phyloP scores from a whole-genome alignment of 2,329 filamentous ascomycete genomes.

The Myriosclerotinia duriaeana region DNA sequence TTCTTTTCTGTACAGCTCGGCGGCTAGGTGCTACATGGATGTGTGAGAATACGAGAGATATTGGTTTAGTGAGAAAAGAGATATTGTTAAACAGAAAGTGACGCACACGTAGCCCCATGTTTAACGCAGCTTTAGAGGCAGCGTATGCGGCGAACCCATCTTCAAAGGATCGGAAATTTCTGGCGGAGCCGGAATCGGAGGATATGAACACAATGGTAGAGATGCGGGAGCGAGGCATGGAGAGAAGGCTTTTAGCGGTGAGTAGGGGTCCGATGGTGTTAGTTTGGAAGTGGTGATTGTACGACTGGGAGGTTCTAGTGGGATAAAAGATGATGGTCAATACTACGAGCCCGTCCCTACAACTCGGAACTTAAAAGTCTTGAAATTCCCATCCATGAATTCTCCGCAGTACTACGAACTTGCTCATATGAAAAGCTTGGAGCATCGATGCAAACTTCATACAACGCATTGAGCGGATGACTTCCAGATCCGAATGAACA shows the following conservation, averaged over 20 bases:
- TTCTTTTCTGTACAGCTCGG: background rate
- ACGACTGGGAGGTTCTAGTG: conserved; percentile 51
- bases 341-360: background rate
- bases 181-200: conserved; percentile 54
- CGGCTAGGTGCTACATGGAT: conserved; percentile 2
- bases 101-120: conserved; percentile 49
- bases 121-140: conserved; percentile 57
- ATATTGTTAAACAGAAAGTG: background rate
- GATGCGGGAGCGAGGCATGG: conserved; percentile 28
- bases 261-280: conserved; percentile 61
- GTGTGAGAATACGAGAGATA: background rate
- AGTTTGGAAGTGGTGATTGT: conserved; percentile 55
- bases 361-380: too few relatives aligned
- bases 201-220: conserved; percentile 55
- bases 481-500: background rate
- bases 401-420: background rate
- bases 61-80: background rate
- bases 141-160: conserved; percentile 58
- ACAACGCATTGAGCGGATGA: background rate
- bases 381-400: too few relatives aligned
- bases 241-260: conserved; percentile 52
- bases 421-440: background rate
- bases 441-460: background rate
- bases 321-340: background rate
- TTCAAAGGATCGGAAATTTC: conserved; percentile 53